Evolutionary conservation across 1,139 yeast species (phyloP).

Genomic region (Wickerhamiella infanticola): DNA sequence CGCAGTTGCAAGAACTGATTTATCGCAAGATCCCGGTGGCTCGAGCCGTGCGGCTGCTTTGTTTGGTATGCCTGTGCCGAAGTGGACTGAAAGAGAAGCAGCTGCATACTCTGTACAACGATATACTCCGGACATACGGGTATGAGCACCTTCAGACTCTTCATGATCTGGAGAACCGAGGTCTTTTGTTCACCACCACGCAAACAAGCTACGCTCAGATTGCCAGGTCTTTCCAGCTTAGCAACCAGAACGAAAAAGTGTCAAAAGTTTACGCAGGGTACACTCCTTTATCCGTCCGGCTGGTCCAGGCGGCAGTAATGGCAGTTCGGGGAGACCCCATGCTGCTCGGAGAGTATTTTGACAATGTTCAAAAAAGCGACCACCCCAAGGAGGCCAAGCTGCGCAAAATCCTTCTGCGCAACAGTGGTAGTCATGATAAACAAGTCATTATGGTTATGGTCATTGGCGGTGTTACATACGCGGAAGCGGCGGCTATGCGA

Average conservation of each 20-base stretch:
- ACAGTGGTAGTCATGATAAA: slow-evolving; percentile 18
- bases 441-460: slow-evolving; percentile 34
- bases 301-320: slow-evolving; percentile 21
- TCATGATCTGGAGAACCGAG: slow-evolving; percentile 28
- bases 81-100: slow-evolving; percentile 54
- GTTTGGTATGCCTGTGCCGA: slow-evolving; percentile 42
- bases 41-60: slow-evolving; percentile 34
- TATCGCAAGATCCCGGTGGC: slow-evolving; percentile 28
- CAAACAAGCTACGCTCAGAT: slow-evolving; percentile 15
- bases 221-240: slow-evolving; percentile 19
- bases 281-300: slow-evolving; percentile 31
- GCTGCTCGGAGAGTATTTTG: slow-evolving; percentile 3
- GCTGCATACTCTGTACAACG: slow-evolving; percentile 33
- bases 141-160: slow-evolving; percentile 28
- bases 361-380: slow-evolving; percentile 4
- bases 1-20: slow-evolving; percentile 35
- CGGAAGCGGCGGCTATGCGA: slow-evolving; percentile 55
- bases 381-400: slow-evolving; percentile 23
- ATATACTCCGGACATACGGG: slow-evolving; percentile 46
- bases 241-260: slow-evolving; percentile 21
- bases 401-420: slow-evolving; percentile 22
- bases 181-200: slow-evolving; percentile 20
- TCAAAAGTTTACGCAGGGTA: slow-evolving; percentile 30
- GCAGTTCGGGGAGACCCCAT: not conserved
- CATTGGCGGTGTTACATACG: slow-evolving; percentile 68